These are phyloP conservation scores for Acephala macrosclerotiorum DNA, from an alignment of 2,329 filamentous ascomycete genomes.

Conservation along the genomic window DNA sequence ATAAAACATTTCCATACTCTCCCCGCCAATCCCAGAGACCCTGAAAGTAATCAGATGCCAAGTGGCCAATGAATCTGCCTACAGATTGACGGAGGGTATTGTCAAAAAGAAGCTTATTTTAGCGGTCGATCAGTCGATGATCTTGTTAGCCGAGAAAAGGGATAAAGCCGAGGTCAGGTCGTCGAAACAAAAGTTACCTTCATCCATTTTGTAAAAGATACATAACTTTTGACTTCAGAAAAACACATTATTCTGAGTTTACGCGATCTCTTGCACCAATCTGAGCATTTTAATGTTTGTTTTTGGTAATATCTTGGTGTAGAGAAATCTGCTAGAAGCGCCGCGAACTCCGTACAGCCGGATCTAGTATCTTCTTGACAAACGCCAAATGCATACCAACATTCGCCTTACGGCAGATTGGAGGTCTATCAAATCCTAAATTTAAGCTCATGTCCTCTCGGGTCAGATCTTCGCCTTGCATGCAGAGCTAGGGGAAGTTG, in stretches of 20 bases:
- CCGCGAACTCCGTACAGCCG: not conserved
- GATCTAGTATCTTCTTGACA: not conserved
- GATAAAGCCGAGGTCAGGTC: not conserved
- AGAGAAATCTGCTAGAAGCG: not conserved
- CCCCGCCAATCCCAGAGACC: constrained; percentile 4
- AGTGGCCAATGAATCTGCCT: not conserved
- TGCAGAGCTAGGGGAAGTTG: constrained; percentile 2
- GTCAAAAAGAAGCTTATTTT: constrained; percentile 12
- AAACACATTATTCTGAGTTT: not conserved
- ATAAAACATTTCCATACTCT: not conserved
- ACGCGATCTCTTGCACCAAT: not conserved
- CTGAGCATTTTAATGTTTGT: not conserved
- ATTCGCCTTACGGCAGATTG: not conserved
- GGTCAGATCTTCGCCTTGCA: constrained; percentile 3
- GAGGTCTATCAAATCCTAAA: not conserved
- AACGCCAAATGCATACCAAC: not conserved
- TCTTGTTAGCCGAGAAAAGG: not conserved
- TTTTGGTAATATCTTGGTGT: not conserved
- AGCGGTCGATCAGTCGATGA: not conserved
- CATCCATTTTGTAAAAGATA: not conserved
- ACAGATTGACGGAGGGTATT: not conserved
- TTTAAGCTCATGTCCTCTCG: constrained; percentile 8
- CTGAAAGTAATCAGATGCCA: not conserved
- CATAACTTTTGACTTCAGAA: not conserved
- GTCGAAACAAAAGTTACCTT: not conserved